These are phyloP conservation scores for Adansonia gregorii DNA, from an alignment of 441 rosid species.

Conservation along the genomic window DNA sequence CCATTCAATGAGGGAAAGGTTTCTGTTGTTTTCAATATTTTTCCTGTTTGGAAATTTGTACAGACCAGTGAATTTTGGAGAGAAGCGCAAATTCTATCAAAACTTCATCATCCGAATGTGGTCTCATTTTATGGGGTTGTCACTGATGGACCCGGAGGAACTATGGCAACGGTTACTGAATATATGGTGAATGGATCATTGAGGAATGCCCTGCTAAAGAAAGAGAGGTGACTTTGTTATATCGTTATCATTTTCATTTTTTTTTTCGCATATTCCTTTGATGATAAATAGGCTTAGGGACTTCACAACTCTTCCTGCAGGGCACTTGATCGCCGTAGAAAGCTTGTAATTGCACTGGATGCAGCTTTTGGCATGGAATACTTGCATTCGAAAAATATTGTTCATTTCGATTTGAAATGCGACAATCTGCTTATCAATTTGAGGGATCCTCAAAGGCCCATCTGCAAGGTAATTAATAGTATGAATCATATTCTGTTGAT, in stretches of 20 bases:
- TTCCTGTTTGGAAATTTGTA: slow-evolving; percentile 13
- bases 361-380: slow-evolving; percentile 99
- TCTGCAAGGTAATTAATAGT: slow-evolving; percentile 69
- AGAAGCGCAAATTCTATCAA: slow-evolving; percentile 68
- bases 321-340: slow-evolving; percentile 74
- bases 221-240: slow-evolving; percentile 45
- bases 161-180: slow-evolving; percentile 74
- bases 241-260: neutral
- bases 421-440: slow-evolving; percentile 90
- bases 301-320: slow-evolving; percentile 43
- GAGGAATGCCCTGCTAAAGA: slow-evolving; percentile 59
- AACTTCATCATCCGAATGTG: slow-evolving; percentile 78
- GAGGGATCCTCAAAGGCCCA: slow-evolving; percentile 84
- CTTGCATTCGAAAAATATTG: slow-evolving; percentile 75
- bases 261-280: neutral
- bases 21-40: neutral
- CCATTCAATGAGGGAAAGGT: neutral
- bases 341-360: slow-evolving; percentile 77
- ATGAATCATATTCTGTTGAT: neutral
- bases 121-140: slow-evolving; percentile 56
- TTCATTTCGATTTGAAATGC: slow-evolving; percentile 93
- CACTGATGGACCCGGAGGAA: slow-evolving; percentile 69
- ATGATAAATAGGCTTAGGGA: slow-evolving; percentile 21
- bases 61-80: slow-evolving; percentile 87
- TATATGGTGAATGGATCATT: slow-evolving; percentile 76